A percentile compares a stretch with the other conserved stretches of the same genome.
These are phyloP conservation scores for Chromera velia DNA, from an alignment of 73 alveolate genomes.

Conservation along the genomic window DNA sequence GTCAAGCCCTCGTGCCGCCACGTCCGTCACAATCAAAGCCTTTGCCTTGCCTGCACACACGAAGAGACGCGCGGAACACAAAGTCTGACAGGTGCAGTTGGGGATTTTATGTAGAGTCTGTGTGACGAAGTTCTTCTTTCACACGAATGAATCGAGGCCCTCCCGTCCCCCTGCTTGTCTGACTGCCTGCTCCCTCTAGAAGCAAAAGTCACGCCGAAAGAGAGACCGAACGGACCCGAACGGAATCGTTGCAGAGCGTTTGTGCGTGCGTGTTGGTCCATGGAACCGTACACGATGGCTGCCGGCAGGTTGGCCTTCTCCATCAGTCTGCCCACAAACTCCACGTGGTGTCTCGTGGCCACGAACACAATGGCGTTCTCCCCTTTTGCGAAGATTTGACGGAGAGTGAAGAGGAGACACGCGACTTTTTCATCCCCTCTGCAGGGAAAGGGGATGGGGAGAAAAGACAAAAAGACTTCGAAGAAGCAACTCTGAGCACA, in stretches of 20 bases:
- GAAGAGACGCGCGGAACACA: too few relatives aligned
- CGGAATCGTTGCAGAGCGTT: constrained; percentile 55
- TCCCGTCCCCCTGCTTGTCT: too few relatives aligned
- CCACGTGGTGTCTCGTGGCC: constrained; percentile 87
- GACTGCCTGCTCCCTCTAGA: too few relatives aligned
- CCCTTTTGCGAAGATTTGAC: constrained; percentile 56
- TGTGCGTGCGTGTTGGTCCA: constrained; percentile 81
- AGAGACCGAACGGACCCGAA: constrained; percentile 56
- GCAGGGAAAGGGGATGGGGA: too few relatives aligned
- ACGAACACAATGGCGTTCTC: constrained; percentile 53
- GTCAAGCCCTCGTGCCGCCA: constrained; percentile 94
- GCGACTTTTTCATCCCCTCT: constrained; percentile 70
- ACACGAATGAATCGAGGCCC: too few relatives aligned
- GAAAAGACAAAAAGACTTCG: constrained; percentile 65
- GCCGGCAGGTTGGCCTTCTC: constrained; percentile 63
- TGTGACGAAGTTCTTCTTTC: too few relatives aligned
- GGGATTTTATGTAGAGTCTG: too few relatives aligned
- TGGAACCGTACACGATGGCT: constrained; percentile 73
- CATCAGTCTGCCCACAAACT: constrained; percentile 70
- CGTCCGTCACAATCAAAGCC: constrained; percentile 81
- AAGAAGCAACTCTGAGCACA: too few relatives aligned
- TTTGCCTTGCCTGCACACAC: constrained; percentile 62
- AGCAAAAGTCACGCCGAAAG: constrained; percentile 59
- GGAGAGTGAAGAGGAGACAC: constrained; percentile 51
- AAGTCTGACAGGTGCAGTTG: too few relatives aligned